phyloP scores from a whole-genome alignment of 2,329 filamentous ascomycete species.

The Diaporthe sp. region DNA sequence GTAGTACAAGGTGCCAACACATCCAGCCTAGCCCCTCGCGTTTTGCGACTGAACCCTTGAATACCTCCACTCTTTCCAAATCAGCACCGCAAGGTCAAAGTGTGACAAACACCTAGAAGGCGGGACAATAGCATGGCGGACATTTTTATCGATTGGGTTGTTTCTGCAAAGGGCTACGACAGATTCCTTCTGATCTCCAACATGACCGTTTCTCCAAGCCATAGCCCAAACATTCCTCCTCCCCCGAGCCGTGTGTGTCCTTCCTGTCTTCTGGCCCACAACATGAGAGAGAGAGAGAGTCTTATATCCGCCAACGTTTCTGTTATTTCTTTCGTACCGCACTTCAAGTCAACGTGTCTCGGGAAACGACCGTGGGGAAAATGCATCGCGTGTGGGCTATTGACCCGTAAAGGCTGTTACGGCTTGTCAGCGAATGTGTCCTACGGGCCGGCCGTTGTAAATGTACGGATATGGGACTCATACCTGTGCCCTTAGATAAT shows the following conservation, averaged over 20 bases:
- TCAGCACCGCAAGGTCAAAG: not conserved
- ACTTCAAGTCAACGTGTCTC: not conserved
- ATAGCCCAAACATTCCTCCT: not conserved
- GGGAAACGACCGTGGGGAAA: not conserved
- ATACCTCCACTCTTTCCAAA: too few relatives aligned
- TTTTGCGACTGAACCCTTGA: not conserved
- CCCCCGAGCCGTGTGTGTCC: not conserved
- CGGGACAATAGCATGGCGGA: not conserved
- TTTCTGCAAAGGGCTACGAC: slow-evolving; percentile 2
- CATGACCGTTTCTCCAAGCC: not conserved
- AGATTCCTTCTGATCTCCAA: not conserved
- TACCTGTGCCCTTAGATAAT: not conserved
- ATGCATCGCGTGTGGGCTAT: not conserved
- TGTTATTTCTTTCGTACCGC: not conserved
- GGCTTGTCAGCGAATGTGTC: not conserved
- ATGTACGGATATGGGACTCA: not conserved
- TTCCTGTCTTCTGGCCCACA: not conserved
- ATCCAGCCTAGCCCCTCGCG: too few relatives aligned
- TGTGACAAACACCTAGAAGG: not conserved
- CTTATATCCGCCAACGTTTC: not conserved
- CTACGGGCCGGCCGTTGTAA: too few relatives aligned
- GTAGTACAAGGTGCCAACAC: not conserved
- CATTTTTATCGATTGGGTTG: not conserved
- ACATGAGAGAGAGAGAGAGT: not conserved
- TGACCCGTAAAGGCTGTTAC: not conserved